Conservation (phyloP, 1,284 basidiomycete species). For the Trichosporon coremiiforme region DNA sequence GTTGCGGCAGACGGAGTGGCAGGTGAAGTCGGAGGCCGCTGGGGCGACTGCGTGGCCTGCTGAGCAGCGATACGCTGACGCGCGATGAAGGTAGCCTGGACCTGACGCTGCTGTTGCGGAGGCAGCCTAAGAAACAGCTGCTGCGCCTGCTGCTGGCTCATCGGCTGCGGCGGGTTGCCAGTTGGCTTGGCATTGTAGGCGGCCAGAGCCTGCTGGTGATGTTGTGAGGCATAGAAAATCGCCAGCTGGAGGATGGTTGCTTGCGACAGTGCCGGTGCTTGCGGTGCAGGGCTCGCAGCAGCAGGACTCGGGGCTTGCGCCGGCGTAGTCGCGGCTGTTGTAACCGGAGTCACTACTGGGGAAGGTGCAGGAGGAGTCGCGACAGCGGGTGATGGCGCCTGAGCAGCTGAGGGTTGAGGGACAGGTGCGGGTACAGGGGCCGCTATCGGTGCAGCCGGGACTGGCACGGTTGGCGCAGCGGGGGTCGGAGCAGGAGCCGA, state of each 20-base stretch:
- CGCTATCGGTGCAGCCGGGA: not conserved
- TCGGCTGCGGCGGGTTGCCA: constrained; percentile 12
- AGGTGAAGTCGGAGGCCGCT: constrained; percentile 18
- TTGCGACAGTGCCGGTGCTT: constrained; percentile 14
- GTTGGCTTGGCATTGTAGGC: not conserved
- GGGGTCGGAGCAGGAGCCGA: not conserved
- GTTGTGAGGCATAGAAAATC: constrained; percentile 21
- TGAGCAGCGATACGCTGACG: constrained; percentile 24
- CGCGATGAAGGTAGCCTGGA: constrained; percentile 27
- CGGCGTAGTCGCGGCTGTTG: not conserved
- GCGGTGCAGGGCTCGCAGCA: not conserved
- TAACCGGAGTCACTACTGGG: not conserved
- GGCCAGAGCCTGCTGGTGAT: constrained; percentile 19
- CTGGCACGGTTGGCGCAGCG: not conserved
- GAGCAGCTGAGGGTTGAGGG: not conserved
- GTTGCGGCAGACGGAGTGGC: not conserved
- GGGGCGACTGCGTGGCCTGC: constrained; percentile 16
- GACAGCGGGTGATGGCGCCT: not conserved
- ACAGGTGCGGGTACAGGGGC: not conserved
- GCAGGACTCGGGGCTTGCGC: not conserved
- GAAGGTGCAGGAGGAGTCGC: not conserved
- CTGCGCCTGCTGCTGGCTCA: constrained; percentile 29
- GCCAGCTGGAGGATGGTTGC: constrained; percentile 21
- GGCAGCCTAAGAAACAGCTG: constrained; percentile 26
- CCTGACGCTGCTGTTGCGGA: constrained; percentile 30